Evolutionary conservation across 2,329 filamentous ascomycete genomes (phyloP).

Genomic region (Aspergillus caelatus): DNA sequence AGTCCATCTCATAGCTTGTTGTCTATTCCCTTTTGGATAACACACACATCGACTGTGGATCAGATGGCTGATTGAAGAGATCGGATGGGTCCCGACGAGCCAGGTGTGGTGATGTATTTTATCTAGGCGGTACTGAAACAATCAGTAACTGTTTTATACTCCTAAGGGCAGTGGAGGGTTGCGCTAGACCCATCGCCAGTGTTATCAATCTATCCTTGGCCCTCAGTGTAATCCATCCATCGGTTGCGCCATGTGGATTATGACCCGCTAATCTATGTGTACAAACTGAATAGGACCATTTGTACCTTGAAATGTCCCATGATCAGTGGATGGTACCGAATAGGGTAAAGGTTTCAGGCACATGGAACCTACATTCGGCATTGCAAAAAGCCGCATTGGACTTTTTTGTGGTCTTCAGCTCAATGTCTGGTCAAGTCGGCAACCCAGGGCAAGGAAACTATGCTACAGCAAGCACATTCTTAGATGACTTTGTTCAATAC

Average conservation of each 20-base stretch:
- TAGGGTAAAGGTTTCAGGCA: background rate
- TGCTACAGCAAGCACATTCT: background rate
- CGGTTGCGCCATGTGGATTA: background rate
- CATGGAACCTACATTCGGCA: background rate
- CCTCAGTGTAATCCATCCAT: background rate
- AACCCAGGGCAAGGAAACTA: background rate
- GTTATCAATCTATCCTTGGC: conserved; percentile 16
- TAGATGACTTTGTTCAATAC: background rate
- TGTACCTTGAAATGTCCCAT: background rate
- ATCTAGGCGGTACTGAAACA: no score
- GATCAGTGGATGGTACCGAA: background rate
- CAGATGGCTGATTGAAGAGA: no score
- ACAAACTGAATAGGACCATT: background rate
- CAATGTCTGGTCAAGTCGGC: background rate
- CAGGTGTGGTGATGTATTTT: no score
- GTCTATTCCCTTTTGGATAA: no score
- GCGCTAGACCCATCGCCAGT: conserved; percentile 12
- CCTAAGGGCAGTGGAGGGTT: conserved; percentile 3
- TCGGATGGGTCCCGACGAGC: no score
- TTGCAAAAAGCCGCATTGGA: background rate
- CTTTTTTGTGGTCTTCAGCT: background rate
- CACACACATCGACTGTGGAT: no score
- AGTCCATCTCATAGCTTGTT: no score
- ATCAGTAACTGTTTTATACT: no score
- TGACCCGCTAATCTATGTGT: background rate